Conservation (phyloP, 2,329 filamentous ascomycete genomes). For the Aspergillus glaucus region DNA sequence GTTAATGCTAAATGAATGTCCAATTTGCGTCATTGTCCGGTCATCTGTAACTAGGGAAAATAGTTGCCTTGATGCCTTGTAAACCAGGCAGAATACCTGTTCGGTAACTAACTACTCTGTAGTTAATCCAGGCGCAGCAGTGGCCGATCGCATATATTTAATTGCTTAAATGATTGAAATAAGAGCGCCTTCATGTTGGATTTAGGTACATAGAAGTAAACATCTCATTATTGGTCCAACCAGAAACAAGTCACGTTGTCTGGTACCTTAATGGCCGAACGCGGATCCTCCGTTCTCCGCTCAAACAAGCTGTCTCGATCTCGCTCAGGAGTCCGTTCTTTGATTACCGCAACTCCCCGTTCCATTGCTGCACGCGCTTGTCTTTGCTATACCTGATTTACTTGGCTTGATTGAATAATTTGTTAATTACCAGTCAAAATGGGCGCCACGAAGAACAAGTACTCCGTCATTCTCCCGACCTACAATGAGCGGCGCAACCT, state of each 20-base stretch:
- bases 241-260: neutral
- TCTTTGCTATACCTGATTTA: neutral
- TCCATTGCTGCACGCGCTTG: neutral
- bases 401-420: neutral
- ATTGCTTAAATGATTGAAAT: no score
- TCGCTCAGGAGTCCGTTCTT: constrained; percentile 4
- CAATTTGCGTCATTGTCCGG: no score
- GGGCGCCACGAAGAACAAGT: constrained; percentile 60
- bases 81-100: neutral
- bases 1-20: no score
- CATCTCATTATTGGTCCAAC: no score
- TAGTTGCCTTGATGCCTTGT: neutral
- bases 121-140: neutral
- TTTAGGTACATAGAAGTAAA: no score
- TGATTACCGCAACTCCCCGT: neutral
- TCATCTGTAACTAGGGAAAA: no score
- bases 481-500: constrained; percentile 98
- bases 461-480: constrained; percentile 94
- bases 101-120: neutral
- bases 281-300: constrained; percentile 4
- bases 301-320: no score
- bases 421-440: constrained; percentile 19
- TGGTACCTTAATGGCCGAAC: constrained; percentile 1
- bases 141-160: no score
- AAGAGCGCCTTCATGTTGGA: no score